Percentiles rank a stretch among this genome's conserved stretches.
Conservation (phyloP, 257 asterid genomes). For the Solanum boliviense region DNA sequence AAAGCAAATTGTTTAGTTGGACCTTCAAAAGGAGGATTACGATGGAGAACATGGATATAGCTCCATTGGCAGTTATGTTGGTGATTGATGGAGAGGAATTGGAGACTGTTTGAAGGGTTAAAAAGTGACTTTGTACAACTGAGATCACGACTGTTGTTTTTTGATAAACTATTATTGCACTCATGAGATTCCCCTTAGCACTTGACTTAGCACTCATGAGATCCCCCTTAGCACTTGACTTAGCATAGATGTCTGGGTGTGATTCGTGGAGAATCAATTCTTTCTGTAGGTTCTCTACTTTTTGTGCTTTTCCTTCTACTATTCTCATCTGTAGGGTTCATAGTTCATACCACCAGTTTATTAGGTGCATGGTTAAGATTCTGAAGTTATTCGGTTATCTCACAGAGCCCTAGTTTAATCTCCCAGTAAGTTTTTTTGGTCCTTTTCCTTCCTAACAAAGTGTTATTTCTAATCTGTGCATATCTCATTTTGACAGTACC, state of each 20-base stretch:
- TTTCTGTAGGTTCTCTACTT: neutral
- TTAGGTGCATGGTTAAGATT: neutral
- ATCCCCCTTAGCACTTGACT: neutral
- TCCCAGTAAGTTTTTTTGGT: neutral
- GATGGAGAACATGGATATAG: neutral
- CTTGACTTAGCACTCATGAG: neutral
- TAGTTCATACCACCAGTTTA: neutral
- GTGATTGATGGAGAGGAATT: neutral
- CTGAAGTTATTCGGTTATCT: neutral
- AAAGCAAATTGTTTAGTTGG: neutral
- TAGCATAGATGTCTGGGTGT: neutral
- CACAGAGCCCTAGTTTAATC: neutral
- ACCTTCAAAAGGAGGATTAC: neutral
- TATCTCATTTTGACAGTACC: slow-evolving; percentile 47
- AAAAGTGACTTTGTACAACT: neutral
- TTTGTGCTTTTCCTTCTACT: neutral
- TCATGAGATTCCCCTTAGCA: neutral
- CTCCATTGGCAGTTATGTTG: neutral
- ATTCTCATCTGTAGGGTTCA: neutral
- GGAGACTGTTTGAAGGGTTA: neutral
- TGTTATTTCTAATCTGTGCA: slow-evolving; percentile 5
- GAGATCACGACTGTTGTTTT: neutral
- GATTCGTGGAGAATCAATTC: neutral
- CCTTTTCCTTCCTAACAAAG: neutral
- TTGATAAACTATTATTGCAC: neutral